A percentile compares a stretch with the other conserved stretches of the same genome.
Evolutionary conservation across 2,329 filamentous ascomycete species (phyloP).

Genomic region (Hypoxylon sp.): DNA sequence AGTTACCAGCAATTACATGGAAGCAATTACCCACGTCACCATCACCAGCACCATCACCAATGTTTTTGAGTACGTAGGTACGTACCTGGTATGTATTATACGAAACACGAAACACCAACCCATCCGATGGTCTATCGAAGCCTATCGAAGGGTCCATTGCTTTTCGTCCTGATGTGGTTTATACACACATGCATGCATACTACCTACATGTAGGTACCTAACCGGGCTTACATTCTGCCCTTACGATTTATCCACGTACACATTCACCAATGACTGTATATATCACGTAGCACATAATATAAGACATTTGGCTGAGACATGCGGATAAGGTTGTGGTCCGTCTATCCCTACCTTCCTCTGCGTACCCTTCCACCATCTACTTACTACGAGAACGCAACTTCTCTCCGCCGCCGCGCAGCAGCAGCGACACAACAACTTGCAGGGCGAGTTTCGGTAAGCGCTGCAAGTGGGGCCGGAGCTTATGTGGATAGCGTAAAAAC

Average conservation of each 20-base stretch:
- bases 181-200: not conserved
- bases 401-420: too few relatives aligned
- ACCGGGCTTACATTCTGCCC: not conserved
- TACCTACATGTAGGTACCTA: not conserved
- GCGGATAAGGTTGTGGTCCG: conserved; percentile 22
- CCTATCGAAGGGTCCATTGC: not conserved
- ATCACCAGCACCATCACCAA: not conserved
- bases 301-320: conserved; percentile 15
- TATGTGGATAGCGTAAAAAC: conserved; percentile 16
- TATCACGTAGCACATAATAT: conserved; percentile 6
- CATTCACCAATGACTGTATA: not conserved
- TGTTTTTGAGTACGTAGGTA: not conserved
- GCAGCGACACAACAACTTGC: not conserved
- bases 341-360: not conserved
- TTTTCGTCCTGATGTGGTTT: not conserved
- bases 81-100: not conserved
- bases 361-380: not conserved
- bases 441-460: conserved; percentile 38
- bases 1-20: conserved; percentile 5
- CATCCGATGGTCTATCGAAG: not conserved
- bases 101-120: not conserved
- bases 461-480: conserved; percentile 25
- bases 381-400: not conserved
- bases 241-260: not conserved
- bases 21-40: not conserved